These are phyloP conservation scores for Mycena amicta DNA, from an alignment of 768 basidiomycete genomes.

Conservation along the genomic window DNA sequence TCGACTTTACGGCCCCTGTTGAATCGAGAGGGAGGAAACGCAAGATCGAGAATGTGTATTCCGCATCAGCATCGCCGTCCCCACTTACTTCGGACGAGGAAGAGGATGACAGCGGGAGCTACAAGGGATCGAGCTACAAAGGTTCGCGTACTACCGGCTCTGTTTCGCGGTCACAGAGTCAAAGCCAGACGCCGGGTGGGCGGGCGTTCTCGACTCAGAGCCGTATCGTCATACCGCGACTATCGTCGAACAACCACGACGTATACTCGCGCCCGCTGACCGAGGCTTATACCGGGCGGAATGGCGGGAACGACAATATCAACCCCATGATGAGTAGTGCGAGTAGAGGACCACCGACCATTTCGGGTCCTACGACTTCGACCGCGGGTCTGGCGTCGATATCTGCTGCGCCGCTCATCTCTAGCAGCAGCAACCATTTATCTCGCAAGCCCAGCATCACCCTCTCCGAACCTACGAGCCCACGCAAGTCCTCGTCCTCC, in stretches of 20 bases:
- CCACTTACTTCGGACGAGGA: conserved; percentile 20
- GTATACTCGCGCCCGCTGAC: conserved; percentile 9
- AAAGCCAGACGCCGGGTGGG: conserved; percentile 14
- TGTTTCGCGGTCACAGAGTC: background rate
- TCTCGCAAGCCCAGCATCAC: conserved; percentile 4
- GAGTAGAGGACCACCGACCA: background rate
- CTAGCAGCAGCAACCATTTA: background rate
- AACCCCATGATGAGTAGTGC: background rate
- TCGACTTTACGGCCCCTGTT: conserved; percentile 22
- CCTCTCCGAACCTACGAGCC: conserved; percentile 9
- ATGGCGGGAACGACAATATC: background rate
- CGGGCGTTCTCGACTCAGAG: conserved; percentile 12
- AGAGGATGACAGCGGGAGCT: conserved; percentile 6
- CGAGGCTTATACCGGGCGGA: conserved; percentile 1
- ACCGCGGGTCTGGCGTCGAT: background rate
- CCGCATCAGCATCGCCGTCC: conserved; percentile 17
- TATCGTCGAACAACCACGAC: conserved; percentile 10
- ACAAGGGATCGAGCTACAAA: conserved; percentile 6
- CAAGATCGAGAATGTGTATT: conserved; percentile 22
- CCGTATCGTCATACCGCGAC: conserved; percentile 20
- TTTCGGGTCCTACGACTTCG: background rate
- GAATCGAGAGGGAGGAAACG: conserved; percentile 24
- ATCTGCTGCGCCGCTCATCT: background rate
- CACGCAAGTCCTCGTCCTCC: conserved; percentile 6
- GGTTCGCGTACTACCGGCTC: conserved; percentile 4